Percentiles rank a stretch among this genome's conserved stretches.
phyloP scores from a whole-genome alignment of 2,329 filamentous ascomycete species.

The Cercospora beticola region DNA sequence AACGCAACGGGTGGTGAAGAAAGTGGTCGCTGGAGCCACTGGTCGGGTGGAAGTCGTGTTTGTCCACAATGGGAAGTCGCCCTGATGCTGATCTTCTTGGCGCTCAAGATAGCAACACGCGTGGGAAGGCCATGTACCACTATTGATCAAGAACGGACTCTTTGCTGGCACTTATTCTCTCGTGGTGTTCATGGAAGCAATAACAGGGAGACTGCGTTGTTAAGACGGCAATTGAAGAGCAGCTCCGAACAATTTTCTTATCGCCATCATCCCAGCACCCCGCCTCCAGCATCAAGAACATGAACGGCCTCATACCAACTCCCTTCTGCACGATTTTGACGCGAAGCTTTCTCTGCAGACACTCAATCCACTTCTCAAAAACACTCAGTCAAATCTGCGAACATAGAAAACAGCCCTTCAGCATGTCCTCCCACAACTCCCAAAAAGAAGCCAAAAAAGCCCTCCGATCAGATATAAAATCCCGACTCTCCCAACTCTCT shows the following conservation, averaged over 20 bases:
- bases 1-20: neutral
- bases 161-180: neutral
- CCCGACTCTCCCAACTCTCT: conserved; percentile 60
- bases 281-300: neutral
- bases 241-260: neutral
- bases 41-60: neutral
- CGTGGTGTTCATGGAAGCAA: neutral
- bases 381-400: neutral
- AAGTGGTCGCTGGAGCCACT: neutral
- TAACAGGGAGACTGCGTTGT: neutral
- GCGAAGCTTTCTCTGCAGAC: neutral
- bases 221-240: neutral
- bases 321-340: neutral
- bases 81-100: neutral
- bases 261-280: neutral
- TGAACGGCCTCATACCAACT: neutral
- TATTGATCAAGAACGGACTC: neutral
- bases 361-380: too few species aligned
- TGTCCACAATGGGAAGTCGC: neutral
- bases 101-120: neutral
- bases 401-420: neutral
- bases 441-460: conserved; percentile 65
- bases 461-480: conserved; percentile 69
- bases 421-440: neutral
- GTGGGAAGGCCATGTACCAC: neutral